Evolutionary conservation across 164 flowering plant genomes (phyloP), one percentile per base, ranked within the genome.

Genomic region (Tinospora cordifolia): DNA sequence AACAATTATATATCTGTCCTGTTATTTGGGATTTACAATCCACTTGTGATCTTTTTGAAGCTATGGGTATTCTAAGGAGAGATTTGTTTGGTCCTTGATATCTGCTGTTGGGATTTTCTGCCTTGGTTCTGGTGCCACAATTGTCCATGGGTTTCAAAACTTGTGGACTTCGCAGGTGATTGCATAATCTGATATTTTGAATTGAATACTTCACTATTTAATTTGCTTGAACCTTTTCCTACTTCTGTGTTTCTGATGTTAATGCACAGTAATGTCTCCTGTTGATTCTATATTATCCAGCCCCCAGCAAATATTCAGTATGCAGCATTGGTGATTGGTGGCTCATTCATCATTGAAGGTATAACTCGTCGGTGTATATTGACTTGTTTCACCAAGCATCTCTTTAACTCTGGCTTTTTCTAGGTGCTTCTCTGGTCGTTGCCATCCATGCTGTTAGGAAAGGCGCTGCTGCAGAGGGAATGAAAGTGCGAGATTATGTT

Each of bases 21-120:
- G 10, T 60, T 15, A 66, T 25, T 6, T 26, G n/a, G 19, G 34
- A 22, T 38, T 13, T 40, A 25, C 44, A 46, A 38, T 40, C 49
- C 38, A 21, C 25, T 73, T 58, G 14, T 27, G 14, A 12, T 47
- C 41, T 75, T 75, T 72, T n/a, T 75, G 60, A 84, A 94, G 98
- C 24, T 94, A 94, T 78, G 99, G 99, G 36, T 94, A 94, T 76
- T 94, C 98, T 71, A 94, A 94, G 77, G 98, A 94, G 81, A 81
- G 99, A 80, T 92, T 94, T 83, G 97, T 94, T 69, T 94, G 99
- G 99, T 89, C 99, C 73, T 78, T 94, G 85, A 94, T 92, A 80
- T 94, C 99, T 67, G 99, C 98, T 75, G 98, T 92, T 83, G 99
- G 99, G 21, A 92, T 92, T 51, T 94, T 94, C 74, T 94, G 98